Evolutionary conservation across 2,329 filamentous ascomycete species (phyloP), one percentile per base, ranked within the genome.

Genomic region (Microcera coccophila): DNA sequence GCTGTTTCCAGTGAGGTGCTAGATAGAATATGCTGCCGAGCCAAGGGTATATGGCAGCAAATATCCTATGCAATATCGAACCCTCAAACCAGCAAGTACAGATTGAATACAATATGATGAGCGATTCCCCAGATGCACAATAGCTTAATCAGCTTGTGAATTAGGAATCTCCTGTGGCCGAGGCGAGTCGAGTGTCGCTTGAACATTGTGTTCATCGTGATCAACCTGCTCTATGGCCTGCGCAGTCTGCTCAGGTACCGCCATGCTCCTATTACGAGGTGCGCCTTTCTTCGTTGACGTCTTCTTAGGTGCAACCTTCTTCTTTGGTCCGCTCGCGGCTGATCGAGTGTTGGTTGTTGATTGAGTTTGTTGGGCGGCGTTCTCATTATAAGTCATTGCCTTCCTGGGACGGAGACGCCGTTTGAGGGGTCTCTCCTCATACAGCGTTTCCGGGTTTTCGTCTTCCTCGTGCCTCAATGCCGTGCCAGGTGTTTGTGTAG

Each of bases 11-110:
- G 28, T 7, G 12, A n/a, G n/a, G n/a, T n/a, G n/a, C n/a, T n/a
- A n/a, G n/a, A n/a, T n/a, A n/a, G n/a, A n/a, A 12, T 26, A 12
- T 26, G 34, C 24, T 42, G 16, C 31, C 26, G 32, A 38, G 17
- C 41, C 42, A 46, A 37, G 48, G 54, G 50, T 57, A 57, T 57
- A 50, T 54, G 41, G 44, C 48, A 55, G 50, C 39, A 39, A 37
- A 45, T 47, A 45, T 42, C 46, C 42, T 36, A 43, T 54, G 42
- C 35, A 36, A 38, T 26, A n/a, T n/a, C n/a, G n/a, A n/a, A n/a
- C n/a, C n/a, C n/a, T n/a, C n/a, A n/a, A n/a, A n/a, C n/a, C n/a
- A n/a, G n/a, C n/a, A n/a, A n/a, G n/a, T n/a, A n/a, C n/a, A n/a
- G n/a, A n/a, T n/a, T n/a, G n/a, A n/a, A n/a, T n/a, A n/a, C n/a